Conservation (phyloP, 768 basidiomycete genomes). For the Agaricus bisporus region DNA sequence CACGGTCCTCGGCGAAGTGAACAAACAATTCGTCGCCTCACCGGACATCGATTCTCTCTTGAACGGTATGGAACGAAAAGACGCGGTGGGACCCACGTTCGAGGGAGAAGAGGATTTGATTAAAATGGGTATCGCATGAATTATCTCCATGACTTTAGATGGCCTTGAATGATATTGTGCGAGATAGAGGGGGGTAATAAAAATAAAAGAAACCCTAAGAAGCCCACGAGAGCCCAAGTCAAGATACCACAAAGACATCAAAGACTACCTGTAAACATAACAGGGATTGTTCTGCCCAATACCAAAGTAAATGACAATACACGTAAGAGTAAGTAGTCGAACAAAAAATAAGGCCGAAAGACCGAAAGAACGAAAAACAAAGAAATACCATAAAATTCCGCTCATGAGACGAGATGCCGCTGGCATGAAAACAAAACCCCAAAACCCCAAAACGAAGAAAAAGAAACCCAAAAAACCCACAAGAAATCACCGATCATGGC, state of each 20-base stretch:
- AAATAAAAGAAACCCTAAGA: too few species aligned
- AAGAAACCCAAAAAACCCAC: neutral
- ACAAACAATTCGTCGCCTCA: conserved; percentile 77
- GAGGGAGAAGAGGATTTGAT: conserved; percentile 45
- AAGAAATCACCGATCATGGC: neutral
- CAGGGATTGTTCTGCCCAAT: neutral
- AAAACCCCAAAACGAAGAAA: neutral
- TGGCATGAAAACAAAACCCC: neutral
- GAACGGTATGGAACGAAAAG: conserved; percentile 52
- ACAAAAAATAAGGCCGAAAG: neutral
- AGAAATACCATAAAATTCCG: neutral
- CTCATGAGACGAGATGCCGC: neutral
- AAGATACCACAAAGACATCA: neutral
- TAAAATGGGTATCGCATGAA: conserved; percentile 38
- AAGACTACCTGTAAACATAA: neutral
- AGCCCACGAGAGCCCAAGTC: too few species aligned
- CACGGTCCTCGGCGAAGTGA: conserved; percentile 78
- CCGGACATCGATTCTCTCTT: conserved; percentile 79
- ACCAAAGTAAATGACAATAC: neutral
- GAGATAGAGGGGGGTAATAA: too few species aligned
- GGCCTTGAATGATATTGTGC: neutral
- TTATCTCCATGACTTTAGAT: neutral
- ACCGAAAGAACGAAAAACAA: neutral
- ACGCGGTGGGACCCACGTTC: conserved; percentile 24
- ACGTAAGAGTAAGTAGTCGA: too few species aligned